phyloP scores from a whole-genome alignment of 176 grass and related monocot genomes.

The Lolium multiflorum region DNA sequence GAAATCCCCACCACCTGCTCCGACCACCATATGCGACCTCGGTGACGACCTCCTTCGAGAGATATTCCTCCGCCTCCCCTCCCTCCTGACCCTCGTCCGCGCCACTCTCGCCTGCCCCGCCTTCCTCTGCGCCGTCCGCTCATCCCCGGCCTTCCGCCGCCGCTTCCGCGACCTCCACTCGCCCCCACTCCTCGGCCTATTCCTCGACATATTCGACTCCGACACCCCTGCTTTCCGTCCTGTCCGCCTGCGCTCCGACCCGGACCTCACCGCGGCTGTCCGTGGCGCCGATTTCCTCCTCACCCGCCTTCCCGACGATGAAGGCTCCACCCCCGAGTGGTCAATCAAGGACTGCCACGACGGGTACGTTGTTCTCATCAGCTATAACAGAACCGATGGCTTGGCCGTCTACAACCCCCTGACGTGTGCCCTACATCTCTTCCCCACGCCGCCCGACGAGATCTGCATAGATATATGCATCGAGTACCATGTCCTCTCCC shows the following conservation, averaged over 20 bases:
- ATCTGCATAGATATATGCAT: neutral
- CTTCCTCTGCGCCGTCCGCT: neutral
- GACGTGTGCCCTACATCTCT: neutral
- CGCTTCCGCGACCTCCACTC: conserved; percentile 19
- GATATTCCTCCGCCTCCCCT: conserved; percentile 17
- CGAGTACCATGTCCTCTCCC: conserved; percentile 5
- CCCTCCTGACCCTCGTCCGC: conserved; percentile 2
- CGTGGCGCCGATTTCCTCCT: neutral
- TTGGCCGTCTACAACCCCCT: neutral
- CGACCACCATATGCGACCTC: conserved; percentile 14
- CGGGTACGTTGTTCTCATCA: neutral
- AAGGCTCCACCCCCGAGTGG: neutral
- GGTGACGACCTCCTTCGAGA: neutral
- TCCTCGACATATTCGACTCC: neutral
- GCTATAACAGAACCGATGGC: neutral
- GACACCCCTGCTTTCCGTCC: conserved; percentile 6
- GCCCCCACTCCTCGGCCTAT: neutral
- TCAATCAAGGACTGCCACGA: neutral
- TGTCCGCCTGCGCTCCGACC: neutral
- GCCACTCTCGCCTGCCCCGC: conserved; percentile 5
- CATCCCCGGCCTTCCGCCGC: conserved; percentile 29
- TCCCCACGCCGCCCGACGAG: neutral
- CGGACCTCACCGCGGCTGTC: neutral
- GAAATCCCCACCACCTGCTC: neutral
- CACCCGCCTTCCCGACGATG: neutral